phyloP scores from a whole-genome alignment of 148 eudicot species.

The Polygonum maritimum region DNA sequence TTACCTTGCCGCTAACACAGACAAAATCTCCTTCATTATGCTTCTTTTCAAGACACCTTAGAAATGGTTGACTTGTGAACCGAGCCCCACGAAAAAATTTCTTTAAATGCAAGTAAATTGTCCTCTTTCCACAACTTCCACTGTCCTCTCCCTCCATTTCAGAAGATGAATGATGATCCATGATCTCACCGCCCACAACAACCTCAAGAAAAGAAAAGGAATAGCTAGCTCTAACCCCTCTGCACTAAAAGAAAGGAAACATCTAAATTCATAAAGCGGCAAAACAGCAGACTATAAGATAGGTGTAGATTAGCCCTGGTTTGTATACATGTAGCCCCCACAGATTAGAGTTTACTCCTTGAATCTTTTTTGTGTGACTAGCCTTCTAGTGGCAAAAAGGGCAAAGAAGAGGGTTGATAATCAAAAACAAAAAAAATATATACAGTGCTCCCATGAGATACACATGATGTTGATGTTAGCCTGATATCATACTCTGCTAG shows the following conservation, averaged over 20 bases:
- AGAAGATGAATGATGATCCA: constrained; percentile 23
- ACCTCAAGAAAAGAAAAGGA: constrained; percentile 83
- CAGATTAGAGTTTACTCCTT: neutral
- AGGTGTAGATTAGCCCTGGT: neutral
- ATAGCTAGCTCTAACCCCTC: constrained; percentile 64
- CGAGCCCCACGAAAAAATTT: constrained; percentile 81
- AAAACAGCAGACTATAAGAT: neutral
- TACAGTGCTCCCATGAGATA: neutral
- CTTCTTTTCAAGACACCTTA: constrained; percentile 53
- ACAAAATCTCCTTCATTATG: constrained; percentile 77
- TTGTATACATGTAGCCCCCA: neutral
- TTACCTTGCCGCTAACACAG: constrained; percentile 97
- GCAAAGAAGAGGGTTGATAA: neutral
- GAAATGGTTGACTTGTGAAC: constrained; percentile 65
- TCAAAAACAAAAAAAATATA: neutral
- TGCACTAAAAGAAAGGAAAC: constrained; percentile 19
- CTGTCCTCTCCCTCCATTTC: constrained; percentile 26
- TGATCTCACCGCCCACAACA: constrained; percentile 68
- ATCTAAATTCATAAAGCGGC: neutral
- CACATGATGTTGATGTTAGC: neutral
- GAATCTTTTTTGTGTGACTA: neutral
- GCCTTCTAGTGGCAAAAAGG: neutral
- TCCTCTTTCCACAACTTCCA: constrained; percentile 33
- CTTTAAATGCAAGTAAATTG: constrained; percentile 68
- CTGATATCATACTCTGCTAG: too few species aligned